Evolutionary conservation across 208 protist species (phyloP).

Genomic region (Herpetomonas samuelpessoai): DNA sequence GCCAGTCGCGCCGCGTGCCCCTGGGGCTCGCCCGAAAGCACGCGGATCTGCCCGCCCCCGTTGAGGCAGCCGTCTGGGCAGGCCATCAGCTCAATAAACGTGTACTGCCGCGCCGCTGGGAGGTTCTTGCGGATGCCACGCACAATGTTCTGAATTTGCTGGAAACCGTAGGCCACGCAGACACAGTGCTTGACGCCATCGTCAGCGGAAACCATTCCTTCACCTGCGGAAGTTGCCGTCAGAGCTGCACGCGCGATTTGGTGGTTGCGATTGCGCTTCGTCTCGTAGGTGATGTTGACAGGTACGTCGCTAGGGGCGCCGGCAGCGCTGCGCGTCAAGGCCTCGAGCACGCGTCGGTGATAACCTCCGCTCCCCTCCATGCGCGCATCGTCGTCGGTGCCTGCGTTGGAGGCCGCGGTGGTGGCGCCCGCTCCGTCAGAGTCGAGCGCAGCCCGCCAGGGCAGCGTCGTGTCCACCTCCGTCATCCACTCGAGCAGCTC

Average conservation of each 20-base stretch:
- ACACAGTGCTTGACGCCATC: conserved; percentile 13
- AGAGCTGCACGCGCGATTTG: conserved; percentile 33
- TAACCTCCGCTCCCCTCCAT: conserved; percentile 76
- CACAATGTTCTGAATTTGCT: conserved; percentile 98
- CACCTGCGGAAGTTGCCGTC: conserved; percentile 38
- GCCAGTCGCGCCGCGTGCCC: not conserved
- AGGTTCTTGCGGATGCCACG: conserved; percentile 87
- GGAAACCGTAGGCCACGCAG: conserved; percentile 96
- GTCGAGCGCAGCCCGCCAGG: conserved; percentile 46
- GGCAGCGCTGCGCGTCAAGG: conserved; percentile 2
- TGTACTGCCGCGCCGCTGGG: conserved; percentile 38
- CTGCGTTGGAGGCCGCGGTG: not conserved
- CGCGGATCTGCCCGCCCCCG: conserved; percentile 93
- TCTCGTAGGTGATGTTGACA: conserved; percentile 36
- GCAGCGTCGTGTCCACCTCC: conserved; percentile 41
- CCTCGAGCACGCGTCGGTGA: conserved; percentile 39
- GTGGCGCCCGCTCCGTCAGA: conserved; percentile 9
- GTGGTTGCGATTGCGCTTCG: conserved; percentile 73
- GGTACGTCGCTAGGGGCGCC: not conserved
- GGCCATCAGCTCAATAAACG: conserved; percentile 98
- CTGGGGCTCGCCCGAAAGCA: conserved; percentile 2
- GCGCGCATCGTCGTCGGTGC: conserved; percentile 13
- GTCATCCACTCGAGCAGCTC: conserved; percentile 92
- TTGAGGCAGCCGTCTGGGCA: conserved; percentile 98
- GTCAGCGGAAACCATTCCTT: conserved; percentile 14